Evolutionary conservation across 2,329 filamentous ascomycete species (phyloP), one percentile per base, ranked within the genome.

Genomic region (Gliomastix tumulicola): DNA sequence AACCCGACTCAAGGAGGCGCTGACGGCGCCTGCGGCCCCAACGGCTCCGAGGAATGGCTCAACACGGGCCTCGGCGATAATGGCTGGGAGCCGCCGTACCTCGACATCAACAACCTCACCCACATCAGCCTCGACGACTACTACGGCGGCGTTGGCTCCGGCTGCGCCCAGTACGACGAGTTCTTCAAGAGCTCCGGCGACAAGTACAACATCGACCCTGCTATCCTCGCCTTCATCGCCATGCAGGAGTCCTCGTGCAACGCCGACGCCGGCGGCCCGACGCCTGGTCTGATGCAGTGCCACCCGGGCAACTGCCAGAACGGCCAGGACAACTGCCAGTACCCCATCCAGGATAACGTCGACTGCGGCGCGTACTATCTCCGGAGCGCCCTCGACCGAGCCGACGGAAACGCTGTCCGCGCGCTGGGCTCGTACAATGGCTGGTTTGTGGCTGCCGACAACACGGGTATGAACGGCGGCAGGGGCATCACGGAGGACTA

Each of bases 211-310:
- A 51, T 60, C 33, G 50, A 57, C 35, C 54, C 54, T 5, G 56
- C 54, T 15, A 49, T 59, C 32, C 47, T 59, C 3, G 56, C 57
- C 31, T 53, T 58, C 36, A 49, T 60, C 34, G 55, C 57, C 19
- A 56, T 57, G 53, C 57, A 59, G 37, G 57, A 59, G 42, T 57
- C 54, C 7, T 55, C 49, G 15, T 61, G 56, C 49, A 55, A 57
- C 36, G 53, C 55, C 20, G 41, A 55, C 33, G 53, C 48, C 3
- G 53, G 54, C n/a, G 52, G 51, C 0, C 48, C 50, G 4, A 60
- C 56, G 6, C 56, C 56, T 1, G 56, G 58, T 6, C 43, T 60
- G 18, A 60, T 59, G 53, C 56, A 58, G 42, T 57, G 58, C 16
- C 50, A 48, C n/a, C 54, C 55, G 31, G 46, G 38, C 18, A 59